Base-by-base conservation (phyloP, 2,329 filamentous ascomycete genomes). In the Acephala macrosclerotiorum region DNA sequence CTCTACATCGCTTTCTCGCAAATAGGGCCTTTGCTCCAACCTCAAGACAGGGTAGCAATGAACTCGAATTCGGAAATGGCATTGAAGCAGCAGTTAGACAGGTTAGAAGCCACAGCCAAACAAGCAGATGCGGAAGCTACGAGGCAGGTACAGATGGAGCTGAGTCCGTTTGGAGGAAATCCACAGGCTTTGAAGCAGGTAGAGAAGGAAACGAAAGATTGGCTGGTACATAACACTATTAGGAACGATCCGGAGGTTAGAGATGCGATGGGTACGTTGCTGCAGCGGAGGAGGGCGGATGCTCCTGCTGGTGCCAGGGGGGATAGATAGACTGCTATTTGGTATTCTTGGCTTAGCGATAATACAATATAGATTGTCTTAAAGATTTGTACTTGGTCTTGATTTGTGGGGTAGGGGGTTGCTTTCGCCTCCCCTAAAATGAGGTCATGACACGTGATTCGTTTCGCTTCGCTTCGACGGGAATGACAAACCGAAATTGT, bases 221-320 rank as follows among this genome's bases (percentile, higher is more conserved):
- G 93, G 85, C 82, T 98, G 71, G 89, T 97, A 59, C 89, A 96
- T 77, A 96, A 96, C 75, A 94, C 90, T 16, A 91, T 96, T 66
- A 85, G 88, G 70, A 88, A 86, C 57, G 92, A 95, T 78, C 90
- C 89, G 0, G 92, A 95, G 79, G 95, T 98, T 9, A 86, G 89
- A 71, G 90, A 93, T 77, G 94, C 94, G 0, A 83, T 97, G 71
- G 89, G 88, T 26, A 85, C 84, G 65, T 88, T 89, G 33, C 79
- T 94, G 64, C 84, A 87, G 76, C 88, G 84, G 75, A 81, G 88
- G 72, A 84, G 90, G 70, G 77, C 82, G 16, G 87, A 89, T 73
- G 89, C 85, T 16, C 89, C 89, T 1, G 82, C 83, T 18, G 89
- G 89, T 2, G 89, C 89, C 20, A 76, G 69, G 61, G 75, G 74